Base-by-base conservation (phyloP, 306 rosid species). In the Nissolia schottii region DNA sequence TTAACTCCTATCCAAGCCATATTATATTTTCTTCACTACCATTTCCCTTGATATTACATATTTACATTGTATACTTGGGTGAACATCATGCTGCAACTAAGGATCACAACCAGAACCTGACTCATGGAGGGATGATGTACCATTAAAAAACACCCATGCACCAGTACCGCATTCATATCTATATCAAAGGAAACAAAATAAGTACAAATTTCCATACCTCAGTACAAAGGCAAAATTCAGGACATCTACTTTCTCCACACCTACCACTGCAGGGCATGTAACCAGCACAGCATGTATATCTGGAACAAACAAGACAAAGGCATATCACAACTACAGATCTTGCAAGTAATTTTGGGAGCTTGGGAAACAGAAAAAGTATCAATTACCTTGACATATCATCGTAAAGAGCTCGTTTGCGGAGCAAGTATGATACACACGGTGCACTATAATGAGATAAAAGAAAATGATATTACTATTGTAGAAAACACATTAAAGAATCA, bases 241-340 rank as follows among this genome's bases (percentile, higher is more conserved):
- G 98, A 76, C 98, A 90, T 84, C 46, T 83, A 59, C 96, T 73
- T 73, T 81, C 85, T 41, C 72, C 78, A 43, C 85, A 81, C 69
- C 77, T 73, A 14, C 82, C 85, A 66, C 85, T 81, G 67, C 97
- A 90, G 38, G 98, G 98, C 98, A 93, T 85, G 80, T 90, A 93
- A 74, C 97, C 97, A 69, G 93, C 98, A 82, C 98, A 93, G 51
- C 97, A 93, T 3, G 81, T 80, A 65, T 93, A 93, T 83, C 98
- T 93, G 75, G 40, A 68, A 63, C 35, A 74, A 79, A 74, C 20
- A 64, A 45, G 51, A 62, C 71, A 54, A 29, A 53, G 19, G n/a
- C 53, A 37, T 22, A 48, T 60, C 34, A 55, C 50, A 66, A 37
- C 62, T 41, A 66, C 20, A 24, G 27, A 54, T 0, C 15, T 53